Conservation (phyloP, 2,329 filamentous ascomycete genomes). For the Fusarium sambucinum region DNA sequence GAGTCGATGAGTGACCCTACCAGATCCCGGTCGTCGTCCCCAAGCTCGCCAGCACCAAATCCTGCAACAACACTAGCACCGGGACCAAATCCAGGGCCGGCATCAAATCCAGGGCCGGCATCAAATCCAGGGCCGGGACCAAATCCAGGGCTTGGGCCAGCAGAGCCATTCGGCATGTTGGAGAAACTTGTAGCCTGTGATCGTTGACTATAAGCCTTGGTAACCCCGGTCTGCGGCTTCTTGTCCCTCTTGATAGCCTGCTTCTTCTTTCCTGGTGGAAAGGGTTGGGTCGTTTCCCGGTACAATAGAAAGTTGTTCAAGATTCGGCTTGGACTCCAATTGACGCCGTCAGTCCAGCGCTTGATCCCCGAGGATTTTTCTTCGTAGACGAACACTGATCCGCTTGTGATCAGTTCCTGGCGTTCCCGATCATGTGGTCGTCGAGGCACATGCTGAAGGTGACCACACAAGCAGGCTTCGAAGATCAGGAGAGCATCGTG, state of each 20-base stretch:
- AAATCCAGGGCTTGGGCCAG: too few relatives aligned
- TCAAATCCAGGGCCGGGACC: too few relatives aligned
- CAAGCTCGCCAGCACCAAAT: background rate
- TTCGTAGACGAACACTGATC: slow-evolving; percentile 91
- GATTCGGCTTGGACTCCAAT: slow-evolving; percentile 91
- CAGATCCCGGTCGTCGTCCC: slow-evolving; percentile 58
- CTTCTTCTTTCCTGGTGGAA: slow-evolving; percentile 87
- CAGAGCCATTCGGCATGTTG: background rate
- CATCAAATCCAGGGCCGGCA: too few relatives aligned
- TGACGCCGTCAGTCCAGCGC: slow-evolving; percentile 91
- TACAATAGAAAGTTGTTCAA: slow-evolving; percentile 89
- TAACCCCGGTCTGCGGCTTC: slow-evolving; percentile 52
- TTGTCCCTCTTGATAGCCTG: slow-evolving; percentile 79
- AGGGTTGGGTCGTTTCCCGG: slow-evolving; percentile 81
- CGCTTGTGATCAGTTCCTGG: slow-evolving; percentile 80
- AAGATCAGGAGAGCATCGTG: slow-evolving; percentile 84
- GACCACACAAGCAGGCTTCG: slow-evolving; percentile 79
- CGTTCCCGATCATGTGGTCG: slow-evolving; percentile 89
- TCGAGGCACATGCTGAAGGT: slow-evolving; percentile 80
- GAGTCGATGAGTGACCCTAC: slow-evolving; percentile 90
- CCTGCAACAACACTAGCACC: background rate
- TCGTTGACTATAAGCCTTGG: slow-evolving; percentile 49
- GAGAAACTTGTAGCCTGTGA: slow-evolving; percentile 39
- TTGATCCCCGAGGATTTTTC: slow-evolving; percentile 92
- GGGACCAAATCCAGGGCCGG: background rate